Percentiles rank a stretch among this genome's conserved stretches.
Conservation (phyloP, 305 asterid species). For the Fraxinus baroniana region DNA sequence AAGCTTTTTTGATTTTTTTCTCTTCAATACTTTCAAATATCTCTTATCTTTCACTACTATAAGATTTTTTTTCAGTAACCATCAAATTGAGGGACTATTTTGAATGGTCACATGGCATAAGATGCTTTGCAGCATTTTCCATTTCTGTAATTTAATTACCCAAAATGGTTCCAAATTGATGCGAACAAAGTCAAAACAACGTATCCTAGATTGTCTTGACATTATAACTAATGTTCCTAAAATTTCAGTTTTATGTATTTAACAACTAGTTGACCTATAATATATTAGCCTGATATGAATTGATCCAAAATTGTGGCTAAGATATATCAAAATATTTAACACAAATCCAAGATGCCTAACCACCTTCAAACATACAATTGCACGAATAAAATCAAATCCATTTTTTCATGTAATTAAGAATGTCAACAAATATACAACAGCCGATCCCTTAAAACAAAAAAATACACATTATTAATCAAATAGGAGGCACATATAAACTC, state of each 20-base stretch:
- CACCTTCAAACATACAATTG: not conserved
- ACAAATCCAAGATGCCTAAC: not conserved
- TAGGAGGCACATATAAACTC: not conserved
- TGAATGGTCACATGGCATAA: not conserved
- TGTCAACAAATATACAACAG: not conserved
- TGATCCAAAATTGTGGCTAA: not conserved
- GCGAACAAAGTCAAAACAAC: not conserved
- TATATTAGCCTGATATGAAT: not conserved
- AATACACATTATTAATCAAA: not conserved
- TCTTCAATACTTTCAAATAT: not conserved
- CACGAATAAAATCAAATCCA: not conserved
- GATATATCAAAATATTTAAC: not conserved
- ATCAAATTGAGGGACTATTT: not conserved
- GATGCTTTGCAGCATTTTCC: not conserved
- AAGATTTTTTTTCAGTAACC: not conserved
- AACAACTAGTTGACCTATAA: not conserved
- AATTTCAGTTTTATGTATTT: not conserved
- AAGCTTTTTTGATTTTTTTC: not conserved
- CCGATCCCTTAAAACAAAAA: not conserved
- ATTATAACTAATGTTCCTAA: not conserved
- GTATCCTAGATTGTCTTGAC: not conserved
- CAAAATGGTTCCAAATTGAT: not conserved
- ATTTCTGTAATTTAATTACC: not conserved
- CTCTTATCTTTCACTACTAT: not conserved
- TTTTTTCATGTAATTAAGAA: not conserved